Conservation (phyloP, 805 yeast species). For the Candida ascalaphidarum region DNA sequence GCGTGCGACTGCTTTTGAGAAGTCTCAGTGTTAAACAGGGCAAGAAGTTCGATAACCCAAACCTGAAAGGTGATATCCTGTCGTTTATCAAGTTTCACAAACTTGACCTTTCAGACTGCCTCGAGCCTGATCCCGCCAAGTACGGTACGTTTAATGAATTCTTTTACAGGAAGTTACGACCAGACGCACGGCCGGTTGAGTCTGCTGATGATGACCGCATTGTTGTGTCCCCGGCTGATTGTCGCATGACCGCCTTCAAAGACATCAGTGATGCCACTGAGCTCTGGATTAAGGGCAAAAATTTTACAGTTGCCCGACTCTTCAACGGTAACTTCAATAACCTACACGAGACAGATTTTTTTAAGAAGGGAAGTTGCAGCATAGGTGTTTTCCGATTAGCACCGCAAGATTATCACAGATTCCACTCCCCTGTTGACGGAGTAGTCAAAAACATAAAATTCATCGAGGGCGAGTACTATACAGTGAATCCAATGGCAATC, state of each 20-base stretch:
- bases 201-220: constrained; percentile 40
- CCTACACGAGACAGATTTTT: constrained; percentile 30
- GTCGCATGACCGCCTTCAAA: constrained; percentile 67
- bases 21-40: constrained; percentile 78
- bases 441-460: constrained; percentile 51
- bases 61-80: constrained; percentile 57
- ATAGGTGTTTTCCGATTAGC: constrained; percentile 82
- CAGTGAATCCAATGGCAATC: constrained; percentile 97
- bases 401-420: constrained; percentile 95
- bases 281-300: constrained; percentile 85
- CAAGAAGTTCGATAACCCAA: constrained; percentile 63
- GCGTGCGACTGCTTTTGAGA: constrained; percentile 52
- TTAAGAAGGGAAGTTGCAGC: constrained; percentile 38
- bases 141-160: constrained; percentile 81
- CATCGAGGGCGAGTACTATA: constrained; percentile 86
- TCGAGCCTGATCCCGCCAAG: constrained; percentile 34
- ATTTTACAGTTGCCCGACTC: constrained; percentile 59
- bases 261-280: constrained; percentile 53
- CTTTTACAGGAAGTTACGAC: constrained; percentile 70
- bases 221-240: constrained; percentile 78
- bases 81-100: constrained; percentile 78
- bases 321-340: constrained; percentile 37
- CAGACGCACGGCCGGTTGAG: constrained; percentile 65
- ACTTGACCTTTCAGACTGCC: constrained; percentile 67
- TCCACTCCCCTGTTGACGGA: constrained; percentile 85